Percentiles rank a stretch among this genome's conserved stretches.
phyloP scores from a whole-genome alignment of 2,329 filamentous ascomycete genomes.

The Diaporthe longicolla region DNA sequence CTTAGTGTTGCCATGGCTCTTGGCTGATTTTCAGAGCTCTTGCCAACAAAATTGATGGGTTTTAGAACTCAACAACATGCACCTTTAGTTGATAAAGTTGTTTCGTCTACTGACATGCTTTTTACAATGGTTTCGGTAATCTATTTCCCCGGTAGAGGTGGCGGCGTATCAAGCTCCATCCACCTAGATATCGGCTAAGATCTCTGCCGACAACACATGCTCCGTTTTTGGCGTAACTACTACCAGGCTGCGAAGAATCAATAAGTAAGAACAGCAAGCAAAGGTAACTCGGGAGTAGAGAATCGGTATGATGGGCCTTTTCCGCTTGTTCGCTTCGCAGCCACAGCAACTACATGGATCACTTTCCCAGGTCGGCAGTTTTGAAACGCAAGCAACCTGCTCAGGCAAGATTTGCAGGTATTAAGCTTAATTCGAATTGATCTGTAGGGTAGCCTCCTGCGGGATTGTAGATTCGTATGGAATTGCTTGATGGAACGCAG shows the following conservation, averaged over 20 bases:
- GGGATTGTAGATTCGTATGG: no score
- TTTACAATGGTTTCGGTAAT: not conserved
- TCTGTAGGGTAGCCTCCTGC: no score
- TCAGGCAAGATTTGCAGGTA: no score
- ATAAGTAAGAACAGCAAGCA: not conserved
- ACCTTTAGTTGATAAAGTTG: not conserved
- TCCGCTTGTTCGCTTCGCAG: no score
- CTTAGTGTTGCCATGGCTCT: not conserved
- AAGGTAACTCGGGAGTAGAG: not conserved
- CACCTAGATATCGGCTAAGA: not conserved
- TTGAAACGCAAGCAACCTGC: no score
- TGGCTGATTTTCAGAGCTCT: not conserved
- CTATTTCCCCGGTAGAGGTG: not conserved
- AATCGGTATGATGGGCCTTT: not conserved
- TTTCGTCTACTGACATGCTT: not conserved
- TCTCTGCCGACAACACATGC: not conserved
- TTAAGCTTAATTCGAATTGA: no score
- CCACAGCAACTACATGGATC: no score
- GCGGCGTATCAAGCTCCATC: not conserved
- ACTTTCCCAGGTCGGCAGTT: no score
- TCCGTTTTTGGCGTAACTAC: not conserved
- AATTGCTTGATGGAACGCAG: no score
- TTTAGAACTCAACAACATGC: not conserved
- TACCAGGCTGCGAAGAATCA: not conserved
- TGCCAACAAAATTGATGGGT: not conserved